Base-by-base conservation (phyloP, 257 asterid species). In the Capsicum pubescens region DNA sequence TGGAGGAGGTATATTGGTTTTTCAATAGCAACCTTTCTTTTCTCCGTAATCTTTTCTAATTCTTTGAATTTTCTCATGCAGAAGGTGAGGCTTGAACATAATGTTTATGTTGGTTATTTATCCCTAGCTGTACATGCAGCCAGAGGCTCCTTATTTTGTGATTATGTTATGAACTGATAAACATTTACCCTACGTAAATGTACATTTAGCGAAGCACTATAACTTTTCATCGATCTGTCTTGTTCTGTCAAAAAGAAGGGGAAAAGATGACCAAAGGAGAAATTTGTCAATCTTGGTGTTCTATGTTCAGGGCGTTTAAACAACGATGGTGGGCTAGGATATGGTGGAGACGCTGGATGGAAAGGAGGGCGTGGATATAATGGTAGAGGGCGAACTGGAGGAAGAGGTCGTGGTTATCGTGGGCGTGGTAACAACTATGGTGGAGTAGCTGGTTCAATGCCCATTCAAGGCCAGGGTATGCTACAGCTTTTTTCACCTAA, bases 301-400 rank as follows among this genome's bases (percentile, higher is more conserved):
- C 15, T 13, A 50, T 83, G 19, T 32, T 68, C 82, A 83, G 86
- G 82, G 64, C 36, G 13, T 57, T 70, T 26, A 13, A 74, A 71
- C 81, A 74, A 71, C 81, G 64, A 83, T 0, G 86, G 82, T 6
- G 57, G 21, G 71, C 48, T 58, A 21, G 59, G 84, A 36, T 46
- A 81, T 48, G 84, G 74, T 82, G 84, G 71, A 42, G 83, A 83
- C 4, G 59, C 59, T 11, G 81, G 85, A 71, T 35, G 85, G 80
- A 79, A 74, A 55, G 78, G 82, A 59, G 83, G 70, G 12, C 82
- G 86, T 13, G 82, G 86, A 71, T 42, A 54, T 19, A 67, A 54
- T 82, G 79, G 79, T 10, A 64, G 79, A 64, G 84, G 84, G 54
- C 81, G 81, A 14, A 67, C 60, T 61, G 60, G 76, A n/a, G 84